A percentile compares a stretch with the other conserved stretches of the same genome.
Evolutionary conservation across 2,329 filamentous ascomycete genomes (phyloP).

Genomic region (Aspergillus oerlinghausenensis): DNA sequence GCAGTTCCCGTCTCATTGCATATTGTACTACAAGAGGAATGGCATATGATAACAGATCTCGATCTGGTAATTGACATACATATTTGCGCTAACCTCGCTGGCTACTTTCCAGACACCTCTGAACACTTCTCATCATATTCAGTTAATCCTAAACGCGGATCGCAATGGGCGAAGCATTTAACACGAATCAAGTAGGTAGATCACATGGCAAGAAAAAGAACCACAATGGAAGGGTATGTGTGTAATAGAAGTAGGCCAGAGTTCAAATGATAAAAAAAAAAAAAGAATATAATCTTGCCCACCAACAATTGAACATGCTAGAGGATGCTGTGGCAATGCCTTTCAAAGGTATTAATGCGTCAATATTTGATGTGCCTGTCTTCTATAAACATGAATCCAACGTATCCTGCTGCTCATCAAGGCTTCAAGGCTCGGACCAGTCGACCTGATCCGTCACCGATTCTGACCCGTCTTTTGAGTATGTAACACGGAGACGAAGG

Average conservation of each 20-base stretch:
- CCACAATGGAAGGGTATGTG: neutral
- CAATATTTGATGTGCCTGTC: neutral
- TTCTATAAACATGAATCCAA: neutral
- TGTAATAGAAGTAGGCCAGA: neutral
- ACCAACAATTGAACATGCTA: neutral
- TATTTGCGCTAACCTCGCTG: too few relatives aligned
- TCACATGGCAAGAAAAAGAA: neutral
- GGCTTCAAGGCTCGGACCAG: slow-evolving; percentile 83
- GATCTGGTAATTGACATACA: too few relatives aligned
- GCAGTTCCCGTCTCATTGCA: too few relatives aligned
- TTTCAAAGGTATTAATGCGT: neutral
- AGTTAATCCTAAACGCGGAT: neutral
- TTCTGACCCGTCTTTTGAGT: slow-evolving; percentile 64
- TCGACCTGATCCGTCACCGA: slow-evolving; percentile 88
- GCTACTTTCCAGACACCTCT: too few relatives aligned
- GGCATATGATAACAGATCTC: too few relatives aligned
- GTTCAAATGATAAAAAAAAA: too few relatives aligned
- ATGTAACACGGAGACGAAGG: slow-evolving; percentile 79
- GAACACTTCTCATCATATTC: neutral
- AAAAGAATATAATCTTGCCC: neutral
- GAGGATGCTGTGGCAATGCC: neutral
- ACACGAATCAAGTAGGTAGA: too few relatives aligned
- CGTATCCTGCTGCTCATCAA: slow-evolving; percentile 14
- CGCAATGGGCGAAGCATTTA: neutral
- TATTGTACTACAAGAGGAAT: too few relatives aligned